phyloP scores from a whole-genome alignment of 139 green algal genomes.

The Edaphochlamys debaryana region DNA sequence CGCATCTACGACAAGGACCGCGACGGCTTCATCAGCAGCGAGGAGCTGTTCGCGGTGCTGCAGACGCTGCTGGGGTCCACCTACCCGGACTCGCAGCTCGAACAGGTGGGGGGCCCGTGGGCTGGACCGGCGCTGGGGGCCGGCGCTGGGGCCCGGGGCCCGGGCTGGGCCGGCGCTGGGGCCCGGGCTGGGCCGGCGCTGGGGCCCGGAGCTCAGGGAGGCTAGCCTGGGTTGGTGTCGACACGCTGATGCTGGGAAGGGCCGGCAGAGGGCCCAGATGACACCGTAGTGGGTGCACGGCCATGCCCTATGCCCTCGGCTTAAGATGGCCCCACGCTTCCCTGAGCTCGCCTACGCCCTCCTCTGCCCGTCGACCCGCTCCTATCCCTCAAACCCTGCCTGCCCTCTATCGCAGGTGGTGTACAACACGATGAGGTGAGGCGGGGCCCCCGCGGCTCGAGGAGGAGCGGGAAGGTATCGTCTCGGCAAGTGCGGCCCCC shows the following conservation, averaged over 20 bases:
- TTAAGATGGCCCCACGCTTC: not conserved
- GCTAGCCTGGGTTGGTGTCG: not conserved
- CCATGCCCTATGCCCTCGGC: too few relatives aligned
- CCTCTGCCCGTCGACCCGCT: not conserved
- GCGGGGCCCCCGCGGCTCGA: not conserved
- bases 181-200: not conserved
- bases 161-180: too few relatives aligned
- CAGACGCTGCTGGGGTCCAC: slow-evolving; percentile 37
- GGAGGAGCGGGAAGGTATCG: too few relatives aligned
- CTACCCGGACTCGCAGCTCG: slow-evolving; percentile 49
- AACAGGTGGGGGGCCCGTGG: slow-evolving; percentile 39
- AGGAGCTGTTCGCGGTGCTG: slow-evolving; percentile 49
- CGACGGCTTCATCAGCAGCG: slow-evolving; percentile 41
- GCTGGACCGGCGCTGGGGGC: not conserved
- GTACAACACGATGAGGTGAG: slow-evolving; percentile 47
- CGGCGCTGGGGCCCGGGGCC: too few relatives aligned
- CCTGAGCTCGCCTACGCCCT: not conserved
- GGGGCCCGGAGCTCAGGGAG: too few relatives aligned
- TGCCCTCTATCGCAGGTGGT: slow-evolving; percentile 29
- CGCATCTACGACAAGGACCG: slow-evolving; percentile 45
- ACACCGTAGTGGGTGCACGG: too few relatives aligned
- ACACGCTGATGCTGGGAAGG: not conserved
- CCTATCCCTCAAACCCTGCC: not conserved
- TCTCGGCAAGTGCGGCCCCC: not conserved
- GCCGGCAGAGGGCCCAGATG: not conserved